phyloP scores from a whole-genome alignment of 2,329 filamentous ascomycete species.

The Grosmannia serpens region DNA sequence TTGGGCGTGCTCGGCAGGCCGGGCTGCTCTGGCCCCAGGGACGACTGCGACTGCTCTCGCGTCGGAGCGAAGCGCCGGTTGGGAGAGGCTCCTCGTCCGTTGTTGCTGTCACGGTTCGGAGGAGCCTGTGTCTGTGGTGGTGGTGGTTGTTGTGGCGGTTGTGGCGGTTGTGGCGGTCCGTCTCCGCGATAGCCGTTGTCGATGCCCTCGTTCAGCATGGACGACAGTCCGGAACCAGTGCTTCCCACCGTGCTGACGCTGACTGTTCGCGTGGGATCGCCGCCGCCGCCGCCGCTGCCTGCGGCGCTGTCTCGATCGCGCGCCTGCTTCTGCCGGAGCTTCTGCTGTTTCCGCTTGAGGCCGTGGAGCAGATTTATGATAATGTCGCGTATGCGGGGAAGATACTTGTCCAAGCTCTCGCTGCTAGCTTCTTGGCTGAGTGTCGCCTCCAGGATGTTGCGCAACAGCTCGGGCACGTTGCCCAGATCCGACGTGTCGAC shows the following conservation, averaged over 20 bases:
- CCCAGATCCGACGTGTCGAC: conserved; percentile 91
- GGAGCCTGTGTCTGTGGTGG: conserved; percentile 13
- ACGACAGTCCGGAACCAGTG: conserved; percentile 44
- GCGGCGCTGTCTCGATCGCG: conserved; percentile 45
- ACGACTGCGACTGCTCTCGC: conserved; percentile 36
- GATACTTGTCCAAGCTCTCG: conserved; percentile 83
- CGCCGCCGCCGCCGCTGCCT: not conserved
- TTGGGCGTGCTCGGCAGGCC: conserved; percentile 62
- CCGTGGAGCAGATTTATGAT: conserved; percentile 97
- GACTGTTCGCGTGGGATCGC: conserved; percentile 24
- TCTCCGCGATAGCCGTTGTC: conserved; percentile 37
- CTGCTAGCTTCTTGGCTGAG: conserved; percentile 92
- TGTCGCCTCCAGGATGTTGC: conserved; percentile 87
- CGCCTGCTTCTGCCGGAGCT: conserved; percentile 55
- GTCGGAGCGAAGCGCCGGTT: conserved; percentile 33
- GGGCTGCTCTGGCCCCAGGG: conserved; percentile 41
- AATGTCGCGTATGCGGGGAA: conserved; percentile 92
- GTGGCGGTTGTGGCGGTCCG: conserved; percentile 18
- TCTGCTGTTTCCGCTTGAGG: conserved; percentile 92
- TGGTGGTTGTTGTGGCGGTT: conserved; percentile 15
- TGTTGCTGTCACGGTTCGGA: conserved; percentile 16
- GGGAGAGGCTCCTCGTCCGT: conserved; percentile 26
- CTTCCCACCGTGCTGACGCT: conserved; percentile 51
- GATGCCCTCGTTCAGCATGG: conserved; percentile 47
- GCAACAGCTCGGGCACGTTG: conserved; percentile 83